These are phyloP conservation scores for Dovyalis caffra DNA, from an alignment of 345 rosid genomes.

Conservation along the genomic window DNA sequence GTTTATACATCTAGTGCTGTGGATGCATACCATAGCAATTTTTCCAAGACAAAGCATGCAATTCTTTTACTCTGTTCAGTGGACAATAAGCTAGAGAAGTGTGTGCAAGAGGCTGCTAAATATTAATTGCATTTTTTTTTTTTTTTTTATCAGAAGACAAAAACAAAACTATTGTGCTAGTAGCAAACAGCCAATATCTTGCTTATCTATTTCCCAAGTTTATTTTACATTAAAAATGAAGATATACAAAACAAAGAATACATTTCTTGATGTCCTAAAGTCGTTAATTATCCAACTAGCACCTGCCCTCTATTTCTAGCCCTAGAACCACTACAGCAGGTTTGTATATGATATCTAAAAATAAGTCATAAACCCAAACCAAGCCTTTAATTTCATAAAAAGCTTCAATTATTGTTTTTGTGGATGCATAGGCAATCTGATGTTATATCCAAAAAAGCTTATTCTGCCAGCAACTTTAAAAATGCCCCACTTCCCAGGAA, in stretches of 20 bases:
- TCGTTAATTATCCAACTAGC: neutral
- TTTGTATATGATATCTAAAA: too few species aligned
- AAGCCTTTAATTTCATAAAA: neutral
- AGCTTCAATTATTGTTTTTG: neutral
- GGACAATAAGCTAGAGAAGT: neutral
- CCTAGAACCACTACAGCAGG: too few species aligned
- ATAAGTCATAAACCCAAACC: neutral
- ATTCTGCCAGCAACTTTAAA: conserved; percentile 1
- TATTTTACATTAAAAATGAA: neutral
- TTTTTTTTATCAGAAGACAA: neutral
- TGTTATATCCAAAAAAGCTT: neutral
- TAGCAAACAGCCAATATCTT: neutral
- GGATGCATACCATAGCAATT: neutral
- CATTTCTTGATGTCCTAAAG: neutral
- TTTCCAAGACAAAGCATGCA: neutral
- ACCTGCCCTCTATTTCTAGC: neutral
- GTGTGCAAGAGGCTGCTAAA: neutral
- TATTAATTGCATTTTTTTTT: too few species aligned
- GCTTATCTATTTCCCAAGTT: neutral
- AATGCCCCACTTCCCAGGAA: conserved; percentile 11
- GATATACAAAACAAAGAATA: neutral
- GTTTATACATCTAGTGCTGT: neutral
- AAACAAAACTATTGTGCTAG: neutral
- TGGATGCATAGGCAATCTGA: neutral
- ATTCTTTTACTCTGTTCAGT: neutral